Evolutionary conservation across 2,329 filamentous ascomycete species (phyloP), one percentile per base, ranked within the genome.

Genomic region (Cadophora malorum): DNA sequence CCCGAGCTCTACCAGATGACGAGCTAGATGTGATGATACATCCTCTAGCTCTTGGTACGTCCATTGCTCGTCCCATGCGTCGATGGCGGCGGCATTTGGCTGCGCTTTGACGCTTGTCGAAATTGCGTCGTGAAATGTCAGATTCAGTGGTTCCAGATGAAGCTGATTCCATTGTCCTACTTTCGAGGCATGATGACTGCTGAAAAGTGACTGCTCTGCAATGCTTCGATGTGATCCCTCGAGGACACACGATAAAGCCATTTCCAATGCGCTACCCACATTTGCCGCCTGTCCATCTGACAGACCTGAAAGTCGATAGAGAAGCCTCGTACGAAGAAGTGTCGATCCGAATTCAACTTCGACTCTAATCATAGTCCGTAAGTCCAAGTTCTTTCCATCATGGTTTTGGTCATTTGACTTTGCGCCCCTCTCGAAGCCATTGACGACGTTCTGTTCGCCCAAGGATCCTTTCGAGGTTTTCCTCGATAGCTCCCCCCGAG

Each of bases 1-100:
- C 23, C 69, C 69, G 23, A 65, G 49, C n/a, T 47, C 41, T 12
- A 69, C 38, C 1, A 76, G 58, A 52, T 71, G 45, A 5, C 55
- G 52, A 19, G 74, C 71, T 28, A 76, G 38, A 5, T 45, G 56
- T 7, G 60, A 55, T 2, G 74, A 75, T 4, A 73, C n/a, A n/a
- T 62, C 23, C 19, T 75, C 74, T 5, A 76, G 62, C 31, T 75
- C 59, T n/a, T 41, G 33, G 60, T 71, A 75, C 7, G 70, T 76
- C 16, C 75, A 56, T 33, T 69, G 58, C 10, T 70, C 74, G 66
- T 76, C 74, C 67, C 70, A 74, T 21, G 74, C 67, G n/a, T 53
- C 62, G 25, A 70, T 56, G 1, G 67, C 67, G n/a, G 19, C 16
- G 19, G 65, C 60, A 58, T 25, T 16, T 45, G 52, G 60, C 19